Base-by-base conservation (phyloP, 2,329 filamentous ascomycete genomes). In the Colletotrichum lupini region DNA sequence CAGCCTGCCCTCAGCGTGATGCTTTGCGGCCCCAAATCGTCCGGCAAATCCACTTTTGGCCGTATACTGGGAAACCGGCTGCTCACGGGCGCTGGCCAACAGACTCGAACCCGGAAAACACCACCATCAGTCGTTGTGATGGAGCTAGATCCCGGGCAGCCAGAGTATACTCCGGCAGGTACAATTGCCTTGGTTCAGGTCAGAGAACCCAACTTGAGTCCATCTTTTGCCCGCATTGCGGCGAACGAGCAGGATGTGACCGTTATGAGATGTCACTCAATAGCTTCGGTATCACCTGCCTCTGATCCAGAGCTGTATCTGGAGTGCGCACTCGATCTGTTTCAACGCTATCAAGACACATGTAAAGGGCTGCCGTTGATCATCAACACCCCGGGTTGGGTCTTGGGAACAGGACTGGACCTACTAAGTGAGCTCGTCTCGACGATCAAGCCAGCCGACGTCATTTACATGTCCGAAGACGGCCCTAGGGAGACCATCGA, bases 21-120 rank as follows among this genome's bases (percentile, higher is more conserved):
- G 74, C 83, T 94, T 3, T 92, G 92, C 62, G 93, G 93, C 0
- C 89, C 92, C 0, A 93, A 94, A 75, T 91, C 89, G 0, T 90
- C 93, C 3, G 93, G 93, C 2, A 95, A 95, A 78, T 95, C 93
- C 1, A 95, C 92, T 0, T 93, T 95, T 79, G 88, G 89, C 14
- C 90, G 89, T 60, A 81, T 94, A 5, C 83, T 95, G 2, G 82
- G 87, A 9, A 95, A 95, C 77, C 88, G 90, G 12, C 82, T 94
- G 9, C 81, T 94, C n/a, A 92, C 90, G 4, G 81, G 84, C 58
- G 77, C 79, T 70, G 75, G 59, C 2, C 68, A 74, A 77, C 76
- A 77, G 76, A 76, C 76, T 52, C 72, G 74, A 58, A 77, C 73
- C 56, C 73, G 72, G 24, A 49, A 58, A 28, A 64, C 68, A 7